Evolutionary conservation across 2,329 filamentous ascomycete species (phyloP), one percentile per base, ranked within the genome.

Genomic region (Talaromyces sp.): DNA sequence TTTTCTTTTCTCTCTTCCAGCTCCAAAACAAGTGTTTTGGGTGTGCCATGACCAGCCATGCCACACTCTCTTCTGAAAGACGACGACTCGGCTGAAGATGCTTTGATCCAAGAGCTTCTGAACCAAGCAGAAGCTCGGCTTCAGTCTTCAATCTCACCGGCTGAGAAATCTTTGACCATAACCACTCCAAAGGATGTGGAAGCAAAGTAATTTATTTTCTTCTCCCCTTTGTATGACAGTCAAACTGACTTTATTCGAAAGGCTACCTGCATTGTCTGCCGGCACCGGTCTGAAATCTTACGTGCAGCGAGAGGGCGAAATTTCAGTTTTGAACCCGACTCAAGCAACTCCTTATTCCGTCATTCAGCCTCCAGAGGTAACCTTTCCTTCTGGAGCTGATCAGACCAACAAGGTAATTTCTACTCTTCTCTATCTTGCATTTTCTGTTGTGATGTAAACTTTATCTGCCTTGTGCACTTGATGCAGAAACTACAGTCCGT

Each of bases 401-500:
- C n/a, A 29, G 19, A 14, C 35, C 55, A 19, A 19, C 14, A 21
- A 60, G 56, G 26, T 29, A 53, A 50, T 55, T 55, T 9, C 19
- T 8, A 70, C 77, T 41, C 73, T 80, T 59, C 32, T 27, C 63
- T 58, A 62, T 63, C 38, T 63, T 19, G 43, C 55, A 55, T 61
- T 70, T 32, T 58, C 69, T 76, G 77, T 77, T 74, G 85, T 91
- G 90, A 93, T 86, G 89, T 93, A 89, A 89, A 82, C 81, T 82
- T 86, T 84, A 86, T 84, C 87, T 84, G 76, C 77, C 75, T 74
- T 77, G 64, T 72, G 74, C 74, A 67, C 84, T 89, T 89, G 89
- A 92, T 83, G 89, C 86, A 84, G 86, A 86, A 80, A 80, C 73
- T 73, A 77, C 82, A 83, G 82, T 83, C 84, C 90, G 89, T 93